phyloP scores from a whole-genome alignment of 495 filamentous ascomycete genomes.

The Penicillium parvum region DNA sequence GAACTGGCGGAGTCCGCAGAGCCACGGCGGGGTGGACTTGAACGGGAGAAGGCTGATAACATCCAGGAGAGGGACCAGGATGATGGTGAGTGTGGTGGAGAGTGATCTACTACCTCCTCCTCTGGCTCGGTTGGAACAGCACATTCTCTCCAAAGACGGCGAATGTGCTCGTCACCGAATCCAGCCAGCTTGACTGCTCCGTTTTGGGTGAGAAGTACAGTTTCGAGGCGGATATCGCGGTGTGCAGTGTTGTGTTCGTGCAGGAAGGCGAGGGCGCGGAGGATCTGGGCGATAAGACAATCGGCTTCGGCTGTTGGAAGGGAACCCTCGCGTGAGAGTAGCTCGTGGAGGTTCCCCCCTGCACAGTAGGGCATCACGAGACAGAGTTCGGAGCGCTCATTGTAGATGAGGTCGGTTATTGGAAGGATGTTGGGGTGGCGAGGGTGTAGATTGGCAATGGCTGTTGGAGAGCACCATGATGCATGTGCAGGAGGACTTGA shows the following conservation, averaged over 20 bases:
- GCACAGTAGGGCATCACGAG: conserved; percentile 97
- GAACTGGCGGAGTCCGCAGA: conserved; percentile 2
- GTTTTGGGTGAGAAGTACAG: conserved; percentile 80
- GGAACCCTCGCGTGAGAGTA: conserved; percentile 64
- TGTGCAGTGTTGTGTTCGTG: conserved; percentile 94
- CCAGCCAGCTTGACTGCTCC: conserved; percentile 94
- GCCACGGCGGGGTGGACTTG: neutral
- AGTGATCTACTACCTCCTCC: conserved; percentile 1
- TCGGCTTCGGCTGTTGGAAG: conserved; percentile 82
- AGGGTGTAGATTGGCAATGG: conserved; percentile 62
- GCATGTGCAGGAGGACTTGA: conserved; percentile 79
- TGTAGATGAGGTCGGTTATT: conserved; percentile 83
- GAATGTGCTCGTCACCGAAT: conserved; percentile 86
- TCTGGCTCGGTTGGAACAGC: neutral
- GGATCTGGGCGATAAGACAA: conserved; percentile 94
- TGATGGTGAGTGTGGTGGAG: conserved; percentile 1
- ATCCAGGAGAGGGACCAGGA: conserved; percentile 18
- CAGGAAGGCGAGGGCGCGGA: conserved; percentile 93
- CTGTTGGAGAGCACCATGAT: conserved; percentile 80
- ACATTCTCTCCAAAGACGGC: conserved; percentile 17
- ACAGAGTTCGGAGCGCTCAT: conserved; percentile 90
- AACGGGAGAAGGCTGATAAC: neutral
- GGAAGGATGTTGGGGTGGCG: conserved; percentile 91
- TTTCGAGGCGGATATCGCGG: conserved; percentile 92
- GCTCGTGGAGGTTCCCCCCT: conserved; percentile 85